phyloP scores from a whole-genome alignment of 1,139 yeast genomes.

The Suhomyces taliae region DNA sequence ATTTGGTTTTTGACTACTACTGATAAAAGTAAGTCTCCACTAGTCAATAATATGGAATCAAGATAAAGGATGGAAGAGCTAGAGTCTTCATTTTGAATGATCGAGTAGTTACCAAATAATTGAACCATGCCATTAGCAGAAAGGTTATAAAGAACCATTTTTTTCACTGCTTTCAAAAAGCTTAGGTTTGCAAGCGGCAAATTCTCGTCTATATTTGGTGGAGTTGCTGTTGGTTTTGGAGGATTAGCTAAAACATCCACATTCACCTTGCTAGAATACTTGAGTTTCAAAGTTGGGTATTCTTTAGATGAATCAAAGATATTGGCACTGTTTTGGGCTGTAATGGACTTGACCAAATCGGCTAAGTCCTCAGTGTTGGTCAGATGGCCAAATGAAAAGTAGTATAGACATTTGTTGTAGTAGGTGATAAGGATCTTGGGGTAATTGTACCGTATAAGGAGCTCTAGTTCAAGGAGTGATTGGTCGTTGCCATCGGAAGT shows the following conservation, averaged over 20 bases:
- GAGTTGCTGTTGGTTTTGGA: conserved; percentile 15
- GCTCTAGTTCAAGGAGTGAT: conserved; percentile 58
- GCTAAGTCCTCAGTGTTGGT: not conserved
- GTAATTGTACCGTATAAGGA: conserved; percentile 50
- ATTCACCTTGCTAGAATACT: conserved; percentile 28
- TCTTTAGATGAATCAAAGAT: conserved; percentile 30
- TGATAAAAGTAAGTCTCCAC: conserved; percentile 49
- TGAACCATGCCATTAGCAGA: conserved; percentile 40
- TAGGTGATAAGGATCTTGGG: conserved; percentile 57
- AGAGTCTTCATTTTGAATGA: conserved; percentile 19
- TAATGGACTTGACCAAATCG: conserved; percentile 2
- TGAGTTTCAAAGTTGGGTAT: conserved; percentile 35
- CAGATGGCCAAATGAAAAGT: conserved; percentile 45
- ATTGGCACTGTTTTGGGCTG: conserved; percentile 13
- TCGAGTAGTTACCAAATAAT: conserved; percentile 58
- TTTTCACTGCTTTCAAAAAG: conserved; percentile 61
- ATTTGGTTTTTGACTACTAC: conserved; percentile 26
- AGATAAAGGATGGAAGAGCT: conserved; percentile 38
- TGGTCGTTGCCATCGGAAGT: conserved; percentile 34
- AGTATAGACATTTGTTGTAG: conserved; percentile 63
- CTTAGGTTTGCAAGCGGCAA: conserved; percentile 52
- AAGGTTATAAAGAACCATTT: conserved; percentile 49
- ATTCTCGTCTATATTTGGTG: conserved; percentile 21
- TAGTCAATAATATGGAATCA: conserved; percentile 56
- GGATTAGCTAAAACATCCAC: conserved; percentile 30